Percentiles rank a stretch among this genome's conserved stretches.
phyloP scores from a whole-genome alignment of 306 rosid species.

The Sechiopsis laciniata region DNA sequence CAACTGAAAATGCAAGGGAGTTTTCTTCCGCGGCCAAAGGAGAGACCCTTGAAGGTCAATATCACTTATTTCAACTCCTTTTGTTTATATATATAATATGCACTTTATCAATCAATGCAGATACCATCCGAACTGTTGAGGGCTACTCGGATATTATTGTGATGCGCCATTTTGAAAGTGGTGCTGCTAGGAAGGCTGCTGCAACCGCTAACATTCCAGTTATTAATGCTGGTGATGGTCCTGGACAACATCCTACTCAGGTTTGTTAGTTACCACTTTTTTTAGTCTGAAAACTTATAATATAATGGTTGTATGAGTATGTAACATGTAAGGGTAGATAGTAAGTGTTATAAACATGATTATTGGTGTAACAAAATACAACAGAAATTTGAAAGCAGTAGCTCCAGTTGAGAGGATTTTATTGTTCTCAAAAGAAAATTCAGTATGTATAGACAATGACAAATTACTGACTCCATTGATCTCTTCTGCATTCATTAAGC shows the following conservation, averaged over 20 bases:
- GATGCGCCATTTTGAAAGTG: constrained; percentile 90
- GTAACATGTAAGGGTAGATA: neutral
- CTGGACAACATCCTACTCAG: constrained; percentile 93
- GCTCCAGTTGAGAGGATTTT: constrained; percentile 11
- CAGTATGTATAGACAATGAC: neutral
- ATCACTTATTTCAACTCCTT: neutral
- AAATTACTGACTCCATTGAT: neutral
- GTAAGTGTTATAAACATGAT: neutral
- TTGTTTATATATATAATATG: neutral
- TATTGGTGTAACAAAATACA: neutral
- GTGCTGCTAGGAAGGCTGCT: constrained; percentile 91
- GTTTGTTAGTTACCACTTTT: constrained; percentile 28
- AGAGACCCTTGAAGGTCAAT: constrained; percentile 85
- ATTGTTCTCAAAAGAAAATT: neutral
- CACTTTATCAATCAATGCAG: constrained; percentile 33
- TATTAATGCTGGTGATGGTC: constrained; percentile 95
- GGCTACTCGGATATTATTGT: constrained; percentile 85
- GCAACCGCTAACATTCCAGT: constrained; percentile 66
- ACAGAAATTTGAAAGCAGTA: neutral
- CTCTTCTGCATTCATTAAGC: neutral
- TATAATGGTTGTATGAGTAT: neutral
- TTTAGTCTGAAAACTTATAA: neutral
- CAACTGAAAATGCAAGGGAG: constrained; percentile 89
- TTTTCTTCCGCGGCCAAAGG: constrained; percentile 91
- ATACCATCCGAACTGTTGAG: constrained; percentile 80